phyloP scores from a whole-genome alignment of 2,329 filamentous ascomycete species.

The Stagonosporopsis rhizophila region DNA sequence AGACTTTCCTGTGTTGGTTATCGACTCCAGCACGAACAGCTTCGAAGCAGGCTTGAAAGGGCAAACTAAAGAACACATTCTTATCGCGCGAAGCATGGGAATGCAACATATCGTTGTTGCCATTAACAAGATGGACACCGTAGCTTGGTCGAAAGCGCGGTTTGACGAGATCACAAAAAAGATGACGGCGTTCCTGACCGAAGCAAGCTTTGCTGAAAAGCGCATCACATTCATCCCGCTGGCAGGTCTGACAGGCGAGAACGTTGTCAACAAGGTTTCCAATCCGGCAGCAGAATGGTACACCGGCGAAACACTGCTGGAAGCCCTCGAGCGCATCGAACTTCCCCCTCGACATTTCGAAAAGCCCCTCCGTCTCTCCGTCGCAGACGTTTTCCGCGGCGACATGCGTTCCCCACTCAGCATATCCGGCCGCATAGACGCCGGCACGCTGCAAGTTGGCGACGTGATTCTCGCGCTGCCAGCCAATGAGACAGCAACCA shows the following conservation, averaged over 20 bases:
- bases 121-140: conserved; percentile 93
- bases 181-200: conserved; percentile 79
- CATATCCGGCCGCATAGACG: conserved; percentile 83
- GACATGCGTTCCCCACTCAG: conserved; percentile 82
- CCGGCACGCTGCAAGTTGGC: conserved; percentile 83
- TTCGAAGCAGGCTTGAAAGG: conserved; percentile 94
- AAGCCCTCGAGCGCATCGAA: conserved; percentile 84
- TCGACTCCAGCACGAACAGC: conserved; percentile 87
- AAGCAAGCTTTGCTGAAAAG: conserved; percentile 81
- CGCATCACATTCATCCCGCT: conserved; percentile 88
- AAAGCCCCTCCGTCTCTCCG: conserved; percentile 83
- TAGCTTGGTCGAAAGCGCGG: conserved; percentile 80
- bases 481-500: conserved; percentile 77
- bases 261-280: conserved; percentile 70
- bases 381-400: conserved; percentile 84
- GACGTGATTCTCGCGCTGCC: conserved; percentile 83
- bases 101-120: conserved; percentile 87
- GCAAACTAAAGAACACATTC: conserved; percentile 91
- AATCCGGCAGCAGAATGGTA: conserved; percentile 74
- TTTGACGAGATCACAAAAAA: conserved; percentile 88
- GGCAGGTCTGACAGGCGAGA: conserved; percentile 87
- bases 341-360: conserved; percentile 73
- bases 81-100: conserved; percentile 88
- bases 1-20: conserved; percentile 92
- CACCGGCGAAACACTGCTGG: conserved; percentile 75